Conservation (phyloP, 305 asterid genomes). For the Salvia sclarea region DNA sequence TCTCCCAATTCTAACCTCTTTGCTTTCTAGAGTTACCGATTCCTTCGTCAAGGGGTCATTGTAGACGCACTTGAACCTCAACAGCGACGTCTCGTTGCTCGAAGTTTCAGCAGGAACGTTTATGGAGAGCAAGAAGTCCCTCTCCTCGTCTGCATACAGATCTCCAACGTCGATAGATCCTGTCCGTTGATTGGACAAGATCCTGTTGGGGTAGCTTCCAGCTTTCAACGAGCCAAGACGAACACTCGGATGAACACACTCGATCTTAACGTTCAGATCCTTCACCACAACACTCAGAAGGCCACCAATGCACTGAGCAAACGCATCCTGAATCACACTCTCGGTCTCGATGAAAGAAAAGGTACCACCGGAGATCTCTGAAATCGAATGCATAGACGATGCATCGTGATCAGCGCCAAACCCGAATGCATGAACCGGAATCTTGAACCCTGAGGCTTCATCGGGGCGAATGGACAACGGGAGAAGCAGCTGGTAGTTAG, state of each 20-base stretch:
- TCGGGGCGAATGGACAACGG: slow-evolving; percentile 63
- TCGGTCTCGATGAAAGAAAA: slow-evolving; percentile 92
- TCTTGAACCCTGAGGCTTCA: slow-evolving; percentile 53
- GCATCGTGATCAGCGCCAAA: slow-evolving; percentile 91
- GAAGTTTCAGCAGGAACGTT: slow-evolving; percentile 61
- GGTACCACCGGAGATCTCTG: slow-evolving; percentile 88
- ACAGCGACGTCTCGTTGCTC: slow-evolving; percentile 46
- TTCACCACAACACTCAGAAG: slow-evolving; percentile 87
- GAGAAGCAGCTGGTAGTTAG: slow-evolving; percentile 67
- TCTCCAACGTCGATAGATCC: slow-evolving; percentile 80
- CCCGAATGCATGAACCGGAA: slow-evolving; percentile 88
- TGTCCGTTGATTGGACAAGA: slow-evolving; percentile 42
- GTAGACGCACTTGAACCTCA: slow-evolving; percentile 68
- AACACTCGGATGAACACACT: slow-evolving; percentile 52
- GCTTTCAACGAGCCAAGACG: slow-evolving; percentile 55
- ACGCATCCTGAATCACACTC: slow-evolving; percentile 86
- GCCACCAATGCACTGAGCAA: slow-evolving; percentile 97
- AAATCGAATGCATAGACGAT: slow-evolving; percentile 77
- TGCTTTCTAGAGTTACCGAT: slow-evolving; percentile 47
- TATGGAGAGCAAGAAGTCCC: slow-evolving; percentile 70
- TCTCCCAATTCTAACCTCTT: slow-evolving; percentile 60
- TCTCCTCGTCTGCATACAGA: slow-evolving; percentile 91
- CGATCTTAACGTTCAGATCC: slow-evolving; percentile 53
- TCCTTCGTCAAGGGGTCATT: slow-evolving; percentile 72
- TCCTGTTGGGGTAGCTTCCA: slow-evolving; percentile 62